These are phyloP conservation scores for Lipomyces yamadae DNA, from an alignment of 805 yeast genomes.

Conservation along the genomic window DNA sequence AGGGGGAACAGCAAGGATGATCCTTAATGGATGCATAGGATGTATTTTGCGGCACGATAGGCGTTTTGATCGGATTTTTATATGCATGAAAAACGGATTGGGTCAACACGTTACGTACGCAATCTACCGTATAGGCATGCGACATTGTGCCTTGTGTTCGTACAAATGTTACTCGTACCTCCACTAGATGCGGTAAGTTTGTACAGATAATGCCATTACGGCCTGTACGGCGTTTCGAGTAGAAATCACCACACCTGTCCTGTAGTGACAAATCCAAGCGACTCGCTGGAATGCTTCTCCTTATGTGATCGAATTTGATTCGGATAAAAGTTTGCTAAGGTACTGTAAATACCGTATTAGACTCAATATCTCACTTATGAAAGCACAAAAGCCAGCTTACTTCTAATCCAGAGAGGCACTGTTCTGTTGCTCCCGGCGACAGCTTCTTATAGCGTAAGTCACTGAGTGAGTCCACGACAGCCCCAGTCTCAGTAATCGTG, in stretches of 20 bases:
- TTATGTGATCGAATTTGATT: not conserved
- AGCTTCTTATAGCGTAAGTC: constrained; percentile 31
- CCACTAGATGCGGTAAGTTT: too few relatives aligned
- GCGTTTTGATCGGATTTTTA: not conserved
- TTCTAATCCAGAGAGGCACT: constrained; percentile 13
- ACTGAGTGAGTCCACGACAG: constrained; percentile 28
- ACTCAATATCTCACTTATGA: not conserved
- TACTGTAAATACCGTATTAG: not conserved
- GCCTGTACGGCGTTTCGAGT: not conserved
- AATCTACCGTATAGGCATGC: too few relatives aligned
- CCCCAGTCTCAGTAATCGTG: constrained; percentile 8
- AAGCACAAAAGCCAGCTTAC: not conserved
- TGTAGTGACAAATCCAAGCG: not conserved
- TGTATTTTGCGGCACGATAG: not conserved
- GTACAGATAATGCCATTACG: too few relatives aligned
- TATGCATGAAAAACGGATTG: not conserved
- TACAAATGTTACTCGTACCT: too few relatives aligned
- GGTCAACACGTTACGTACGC: too few relatives aligned
- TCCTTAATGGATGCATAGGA: not conserved
- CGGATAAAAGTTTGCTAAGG: not conserved
- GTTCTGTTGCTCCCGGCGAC: constrained; percentile 9
- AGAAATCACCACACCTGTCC: not conserved
- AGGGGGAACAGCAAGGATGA: not conserved
- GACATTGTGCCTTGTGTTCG: too few relatives aligned
- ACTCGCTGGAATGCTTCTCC: not conserved